phyloP scores from a whole-genome alignment of 2,329 filamentous ascomycete genomes.

The Didymellaceae sp. region DNA sequence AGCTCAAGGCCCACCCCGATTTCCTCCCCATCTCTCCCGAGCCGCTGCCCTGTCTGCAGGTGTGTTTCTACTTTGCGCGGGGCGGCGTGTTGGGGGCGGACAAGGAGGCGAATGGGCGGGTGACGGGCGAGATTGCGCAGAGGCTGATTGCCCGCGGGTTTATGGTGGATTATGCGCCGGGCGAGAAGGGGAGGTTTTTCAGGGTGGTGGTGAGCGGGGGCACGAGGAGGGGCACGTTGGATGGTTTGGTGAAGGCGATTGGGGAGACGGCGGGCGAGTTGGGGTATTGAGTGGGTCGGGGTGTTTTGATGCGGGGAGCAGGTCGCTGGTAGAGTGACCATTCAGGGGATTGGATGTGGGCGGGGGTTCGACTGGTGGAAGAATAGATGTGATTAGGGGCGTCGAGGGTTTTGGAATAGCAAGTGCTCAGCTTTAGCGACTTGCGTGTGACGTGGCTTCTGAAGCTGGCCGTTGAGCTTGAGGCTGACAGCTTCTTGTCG shows the following conservation, averaged over 20 bases:
- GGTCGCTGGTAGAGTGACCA: too few relatives aligned
- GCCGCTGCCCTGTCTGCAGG: slow-evolving; percentile 81
- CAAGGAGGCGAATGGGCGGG: slow-evolving; percentile 58
- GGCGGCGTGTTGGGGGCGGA: slow-evolving; percentile 58
- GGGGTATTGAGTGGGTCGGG: slow-evolving; percentile 24
- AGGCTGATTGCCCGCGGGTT: slow-evolving; percentile 66
- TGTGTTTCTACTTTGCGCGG: slow-evolving; percentile 88
- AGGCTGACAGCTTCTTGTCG: too few relatives aligned
- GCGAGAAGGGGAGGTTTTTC: slow-evolving; percentile 70
- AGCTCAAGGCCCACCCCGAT: slow-evolving; percentile 62
- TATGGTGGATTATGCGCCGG: slow-evolving; percentile 72
- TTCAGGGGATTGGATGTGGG: too few relatives aligned
- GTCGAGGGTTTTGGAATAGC: too few relatives aligned
- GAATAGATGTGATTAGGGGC: too few relatives aligned
- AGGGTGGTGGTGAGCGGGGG: slow-evolving; percentile 71
- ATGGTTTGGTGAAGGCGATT: slow-evolving; percentile 67
- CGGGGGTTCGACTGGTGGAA: too few relatives aligned
- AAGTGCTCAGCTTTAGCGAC: too few relatives aligned
- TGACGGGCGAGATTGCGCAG: slow-evolving; percentile 63
- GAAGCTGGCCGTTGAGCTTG: too few relatives aligned
- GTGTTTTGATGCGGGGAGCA: too few relatives aligned
- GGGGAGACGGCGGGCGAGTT: slow-evolving; percentile 53
- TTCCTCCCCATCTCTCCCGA: slow-evolving; percentile 77
- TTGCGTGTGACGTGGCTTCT: too few relatives aligned
- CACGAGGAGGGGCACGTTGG: slow-evolving; percentile 65